Evolutionary conservation across 371 early-diverging fungal species (phyloP).

Genomic region (Basidiobolus meristosporus): DNA sequence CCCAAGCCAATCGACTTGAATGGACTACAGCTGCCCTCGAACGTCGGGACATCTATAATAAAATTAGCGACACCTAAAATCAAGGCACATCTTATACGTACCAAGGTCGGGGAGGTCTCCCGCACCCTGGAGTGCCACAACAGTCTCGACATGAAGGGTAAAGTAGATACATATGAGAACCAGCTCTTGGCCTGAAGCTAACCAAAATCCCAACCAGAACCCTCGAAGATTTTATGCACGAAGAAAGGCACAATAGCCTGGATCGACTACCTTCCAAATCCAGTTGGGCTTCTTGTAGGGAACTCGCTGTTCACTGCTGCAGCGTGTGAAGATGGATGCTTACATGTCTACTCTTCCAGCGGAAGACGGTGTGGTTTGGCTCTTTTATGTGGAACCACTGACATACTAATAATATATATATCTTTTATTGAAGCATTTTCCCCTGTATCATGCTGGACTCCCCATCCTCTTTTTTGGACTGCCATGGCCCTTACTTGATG

Average conservation of each 20-base stretch:
- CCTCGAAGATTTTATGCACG: conserved; percentile 20
- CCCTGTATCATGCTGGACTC: conserved; percentile 51
- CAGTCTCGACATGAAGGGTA: conserved; percentile 2
- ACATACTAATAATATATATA: neutral
- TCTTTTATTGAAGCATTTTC: conserved; percentile 19
- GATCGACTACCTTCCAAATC: conserved; percentile 33
- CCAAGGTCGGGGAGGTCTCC: conserved; percentile 7
- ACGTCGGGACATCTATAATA: conserved; percentile 22
- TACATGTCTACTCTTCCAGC: conserved; percentile 39
- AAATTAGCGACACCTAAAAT: conserved; percentile 29
- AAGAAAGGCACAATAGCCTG: conserved; percentile 23
- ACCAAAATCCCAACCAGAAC: conserved; percentile 5
- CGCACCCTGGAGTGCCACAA: conserved; percentile 32
- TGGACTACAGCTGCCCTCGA: conserved; percentile 3
- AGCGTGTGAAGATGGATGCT: conserved; percentile 44
- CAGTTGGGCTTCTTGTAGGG: conserved; percentile 36
- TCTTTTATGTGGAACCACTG: neutral
- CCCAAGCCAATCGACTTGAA: conserved; percentile 3
- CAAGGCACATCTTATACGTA: conserved; percentile 15
- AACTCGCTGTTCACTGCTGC: conserved; percentile 29
- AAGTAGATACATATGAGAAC: neutral
- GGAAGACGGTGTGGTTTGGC: conserved; percentile 33
- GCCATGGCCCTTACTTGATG: conserved; percentile 32
- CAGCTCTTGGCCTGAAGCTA: neutral
- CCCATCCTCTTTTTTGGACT: conserved; percentile 31